Evolutionary conservation across 2,329 filamentous ascomycete genomes (phyloP).

Genomic region (Pseudopyricularia javanii): DNA sequence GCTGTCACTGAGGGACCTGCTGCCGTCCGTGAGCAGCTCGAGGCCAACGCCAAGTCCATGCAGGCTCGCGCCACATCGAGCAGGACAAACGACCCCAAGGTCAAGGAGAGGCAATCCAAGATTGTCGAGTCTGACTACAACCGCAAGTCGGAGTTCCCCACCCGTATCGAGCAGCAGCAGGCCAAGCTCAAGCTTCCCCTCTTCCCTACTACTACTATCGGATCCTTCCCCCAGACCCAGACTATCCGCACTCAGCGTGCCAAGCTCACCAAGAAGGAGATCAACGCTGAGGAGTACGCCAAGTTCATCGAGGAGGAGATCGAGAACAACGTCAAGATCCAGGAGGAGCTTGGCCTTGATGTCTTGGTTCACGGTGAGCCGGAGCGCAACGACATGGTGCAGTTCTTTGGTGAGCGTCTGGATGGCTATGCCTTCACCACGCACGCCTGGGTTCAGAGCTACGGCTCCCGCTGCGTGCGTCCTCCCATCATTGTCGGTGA

Average conservation of each 20-base stretch:
- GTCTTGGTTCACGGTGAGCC: constrained; percentile 98
- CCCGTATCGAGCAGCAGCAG: constrained; percentile 79
- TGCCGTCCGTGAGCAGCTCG: constrained; percentile 74
- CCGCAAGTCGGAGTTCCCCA: constrained; percentile 81
- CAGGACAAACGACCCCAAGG: constrained; percentile 92
- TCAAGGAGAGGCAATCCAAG: constrained; percentile 91
- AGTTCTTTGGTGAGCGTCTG: constrained; percentile 98
- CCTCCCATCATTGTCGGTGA: constrained; percentile 98
- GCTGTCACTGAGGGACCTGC: constrained; percentile 88
- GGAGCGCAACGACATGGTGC: constrained; percentile 99
- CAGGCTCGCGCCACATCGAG: constrained; percentile 82
- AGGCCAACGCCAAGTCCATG: constrained; percentile 93
- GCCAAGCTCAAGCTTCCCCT: constrained; percentile 84
- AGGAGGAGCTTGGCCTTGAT: constrained; percentile 95
- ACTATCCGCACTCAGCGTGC: constrained; percentile 94
- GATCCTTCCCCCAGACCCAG: constrained; percentile 98
- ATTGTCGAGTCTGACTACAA: constrained; percentile 78
- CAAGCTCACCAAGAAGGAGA: constrained; percentile 98
- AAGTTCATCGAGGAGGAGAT: constrained; percentile 99
- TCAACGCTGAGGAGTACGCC: constrained; percentile 85
- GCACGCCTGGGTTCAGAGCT: constrained; percentile 94
- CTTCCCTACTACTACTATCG: constrained; percentile 98
- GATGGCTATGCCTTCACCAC: constrained; percentile 98
- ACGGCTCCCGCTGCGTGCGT: constrained; percentile 95
- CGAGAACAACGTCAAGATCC: constrained; percentile 83